Percentiles rank a stretch among this genome's conserved stretches.
Conservation (phyloP, 345 rosid species). For the Gossypium sturtianum region DNA sequence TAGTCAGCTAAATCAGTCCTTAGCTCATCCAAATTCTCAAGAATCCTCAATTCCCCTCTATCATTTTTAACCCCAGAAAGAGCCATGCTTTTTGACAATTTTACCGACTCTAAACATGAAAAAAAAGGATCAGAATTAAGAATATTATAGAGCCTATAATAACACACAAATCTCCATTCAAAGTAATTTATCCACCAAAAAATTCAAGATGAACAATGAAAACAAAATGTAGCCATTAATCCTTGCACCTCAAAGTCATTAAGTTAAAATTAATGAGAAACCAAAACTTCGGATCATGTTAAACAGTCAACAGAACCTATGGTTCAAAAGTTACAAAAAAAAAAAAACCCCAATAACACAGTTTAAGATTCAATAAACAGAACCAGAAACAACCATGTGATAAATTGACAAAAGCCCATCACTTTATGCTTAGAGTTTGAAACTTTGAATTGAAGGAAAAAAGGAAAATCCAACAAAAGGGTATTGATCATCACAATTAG, state of each 20-base stretch:
- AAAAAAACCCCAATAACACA: background rate
- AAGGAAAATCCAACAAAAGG: conserved; percentile 13
- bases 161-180: conserved; percentile 6
- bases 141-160: background rate
- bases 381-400: background rate
- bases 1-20: conserved; percentile 75
- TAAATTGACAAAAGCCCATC: conserved; percentile 1
- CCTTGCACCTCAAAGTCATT: background rate
- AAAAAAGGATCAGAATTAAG: background rate
- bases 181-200: background rate
- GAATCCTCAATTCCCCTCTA: conserved; percentile 70
- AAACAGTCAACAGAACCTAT: conserved; percentile 5
- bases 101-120: conserved; percentile 17
- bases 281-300: conserved; percentile 9
- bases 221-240: conserved; percentile 9
- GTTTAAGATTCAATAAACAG: conserved; percentile 3
- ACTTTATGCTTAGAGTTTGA: conserved; percentile 11
- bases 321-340: background rate
- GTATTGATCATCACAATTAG: conserved; percentile 15
- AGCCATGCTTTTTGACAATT: conserved; percentile 49
- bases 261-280: background rate
- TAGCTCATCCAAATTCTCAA: conserved; percentile 67
- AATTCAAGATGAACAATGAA: background rate
- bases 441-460: conserved; percentile 11
- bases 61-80: conserved; percentile 47